Conservation (phyloP, 2,329 filamentous ascomycete genomes). For the Polychaeton citri region DNA sequence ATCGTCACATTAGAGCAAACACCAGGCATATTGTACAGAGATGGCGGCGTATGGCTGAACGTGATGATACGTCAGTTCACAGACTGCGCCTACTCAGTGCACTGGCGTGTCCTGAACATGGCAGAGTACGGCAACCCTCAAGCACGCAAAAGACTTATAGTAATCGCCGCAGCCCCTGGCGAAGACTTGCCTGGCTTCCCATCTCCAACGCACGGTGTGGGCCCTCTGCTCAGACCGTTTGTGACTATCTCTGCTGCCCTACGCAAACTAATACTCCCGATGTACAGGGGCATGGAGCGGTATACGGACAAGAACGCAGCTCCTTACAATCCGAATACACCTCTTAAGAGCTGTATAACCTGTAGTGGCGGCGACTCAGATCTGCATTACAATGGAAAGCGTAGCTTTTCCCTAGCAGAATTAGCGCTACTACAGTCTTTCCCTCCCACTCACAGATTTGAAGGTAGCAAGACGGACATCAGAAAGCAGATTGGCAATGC, state of each 20-base stretch:
- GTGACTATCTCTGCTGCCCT: slow-evolving; percentile 32
- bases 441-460: slow-evolving; percentile 46
- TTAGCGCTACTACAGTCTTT: slow-evolving; percentile 58
- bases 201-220: slow-evolving; percentile 14
- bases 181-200: slow-evolving; percentile 58
- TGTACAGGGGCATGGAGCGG: slow-evolving; percentile 12
- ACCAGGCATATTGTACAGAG: slow-evolving; percentile 44
- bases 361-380: slow-evolving; percentile 45
- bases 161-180: slow-evolving; percentile 50
- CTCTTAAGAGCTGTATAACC: slow-evolving; percentile 48
- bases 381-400: slow-evolving; percentile 49
- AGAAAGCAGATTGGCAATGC: slow-evolving; percentile 62
- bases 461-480: slow-evolving; percentile 24
- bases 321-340: slow-evolving; percentile 33
- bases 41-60: slow-evolving; percentile 43
- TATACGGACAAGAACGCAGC: not conserved
- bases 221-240: slow-evolving; percentile 18
- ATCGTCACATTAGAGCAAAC: slow-evolving; percentile 71
- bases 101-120: slow-evolving; percentile 49
- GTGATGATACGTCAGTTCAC: slow-evolving; percentile 52
- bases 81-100: slow-evolving; percentile 51
- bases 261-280: not conserved
- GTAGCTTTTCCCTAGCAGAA: slow-evolving; percentile 54
- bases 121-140: slow-evolving; percentile 39
- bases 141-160: slow-evolving; percentile 33